Percentiles rank a stretch among this genome's conserved stretches.
Evolutionary conservation across 2,329 filamentous ascomycete species (phyloP).

Genomic region (Cytospora schulzeri): DNA sequence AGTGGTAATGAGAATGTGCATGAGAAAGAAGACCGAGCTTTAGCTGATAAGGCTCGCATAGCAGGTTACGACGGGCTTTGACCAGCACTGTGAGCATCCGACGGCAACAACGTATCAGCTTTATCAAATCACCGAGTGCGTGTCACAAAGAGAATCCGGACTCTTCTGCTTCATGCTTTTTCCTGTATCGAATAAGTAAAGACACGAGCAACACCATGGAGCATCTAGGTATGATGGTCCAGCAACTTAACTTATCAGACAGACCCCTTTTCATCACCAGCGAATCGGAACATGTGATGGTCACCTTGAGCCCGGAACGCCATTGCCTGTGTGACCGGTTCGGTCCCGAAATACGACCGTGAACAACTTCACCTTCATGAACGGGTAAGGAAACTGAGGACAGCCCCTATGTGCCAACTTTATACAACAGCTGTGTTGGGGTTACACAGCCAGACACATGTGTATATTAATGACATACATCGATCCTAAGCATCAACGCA

Average conservation of each 20-base stretch:
- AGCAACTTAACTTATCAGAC: background rate
- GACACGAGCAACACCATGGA: no score
- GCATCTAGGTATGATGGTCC: background rate
- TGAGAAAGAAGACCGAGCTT: background rate
- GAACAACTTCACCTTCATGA: slow-evolving; percentile 7
- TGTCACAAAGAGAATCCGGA: no score
- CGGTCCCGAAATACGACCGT: slow-evolving; percentile 19
- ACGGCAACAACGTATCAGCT: background rate
- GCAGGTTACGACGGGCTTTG: background rate
- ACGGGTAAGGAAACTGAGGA: background rate
- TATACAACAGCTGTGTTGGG: background rate
- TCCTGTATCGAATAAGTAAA: background rate
- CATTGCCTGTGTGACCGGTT: slow-evolving; percentile 6
- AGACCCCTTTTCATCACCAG: background rate
- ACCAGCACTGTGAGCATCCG: background rate
- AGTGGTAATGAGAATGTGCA: background rate
- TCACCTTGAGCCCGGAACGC: background rate
- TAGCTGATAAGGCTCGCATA: background rate
- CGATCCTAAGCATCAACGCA: no score
- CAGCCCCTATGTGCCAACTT: background rate
- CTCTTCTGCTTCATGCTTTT: background rate
- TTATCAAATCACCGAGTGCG: background rate
- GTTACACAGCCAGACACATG: no score
- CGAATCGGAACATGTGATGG: background rate
- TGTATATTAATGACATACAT: no score